phyloP scores from a whole-genome alignment of 345 rosid genomes.

The Eucalyptus erythrocorys region DNA sequence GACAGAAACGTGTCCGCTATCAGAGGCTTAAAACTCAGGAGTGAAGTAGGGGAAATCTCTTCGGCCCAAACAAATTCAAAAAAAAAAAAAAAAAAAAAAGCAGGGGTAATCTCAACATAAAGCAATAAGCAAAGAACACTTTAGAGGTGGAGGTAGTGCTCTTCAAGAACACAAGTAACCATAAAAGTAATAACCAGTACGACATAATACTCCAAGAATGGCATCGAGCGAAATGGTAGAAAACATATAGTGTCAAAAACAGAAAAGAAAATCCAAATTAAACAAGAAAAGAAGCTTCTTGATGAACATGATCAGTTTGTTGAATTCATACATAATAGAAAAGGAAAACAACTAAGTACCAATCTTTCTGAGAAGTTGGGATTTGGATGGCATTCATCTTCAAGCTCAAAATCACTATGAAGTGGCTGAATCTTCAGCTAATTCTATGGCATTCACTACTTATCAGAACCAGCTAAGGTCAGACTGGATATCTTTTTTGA shows the following conservation, averaged over 20 bases:
- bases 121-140: not conserved
- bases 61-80: not conserved
- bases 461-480: not conserved
- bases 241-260: not conserved
- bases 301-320: not conserved
- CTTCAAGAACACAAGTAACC: not conserved
- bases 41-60: not conserved
- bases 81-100: not conserved
- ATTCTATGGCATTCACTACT: not conserved
- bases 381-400: not conserved
- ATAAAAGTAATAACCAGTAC: not conserved
- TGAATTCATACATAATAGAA: not conserved
- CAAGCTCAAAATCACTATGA: not conserved
- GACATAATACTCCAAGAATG: not conserved
- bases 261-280: not conserved
- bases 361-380: not conserved
- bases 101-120: not conserved
- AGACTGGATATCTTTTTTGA: not conserved
- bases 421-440: not conserved
- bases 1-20: not conserved
- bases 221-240: not conserved
- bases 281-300: not conserved
- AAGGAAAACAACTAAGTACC: not conserved
- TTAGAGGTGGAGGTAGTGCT: not conserved
- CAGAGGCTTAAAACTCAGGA: not conserved